These are phyloP conservation scores for Mollisia scopiformis DNA, from an alignment of 2,329 filamentous ascomycete species.

Conservation along the genomic window DNA sequence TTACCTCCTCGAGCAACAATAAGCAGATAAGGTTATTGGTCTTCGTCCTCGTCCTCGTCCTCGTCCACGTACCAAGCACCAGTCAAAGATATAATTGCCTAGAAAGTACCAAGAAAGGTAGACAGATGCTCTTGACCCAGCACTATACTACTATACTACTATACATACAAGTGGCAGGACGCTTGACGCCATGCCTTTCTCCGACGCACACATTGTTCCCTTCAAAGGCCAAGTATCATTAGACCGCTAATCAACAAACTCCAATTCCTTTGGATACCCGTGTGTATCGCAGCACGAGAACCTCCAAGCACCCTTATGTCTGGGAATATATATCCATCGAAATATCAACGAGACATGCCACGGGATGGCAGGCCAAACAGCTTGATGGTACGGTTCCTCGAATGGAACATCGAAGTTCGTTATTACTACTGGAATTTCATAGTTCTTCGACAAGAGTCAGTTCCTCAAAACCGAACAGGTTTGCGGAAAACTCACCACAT, in stretches of 20 bases:
- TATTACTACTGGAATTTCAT: slow-evolving; percentile 19
- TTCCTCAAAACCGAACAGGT: neutral
- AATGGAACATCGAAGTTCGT: slow-evolving; percentile 29
- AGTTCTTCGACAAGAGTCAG: slow-evolving; percentile 21
- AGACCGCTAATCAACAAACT: slow-evolving; percentile 36
- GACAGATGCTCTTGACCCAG: no score
- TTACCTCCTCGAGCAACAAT: no score
- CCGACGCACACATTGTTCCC: no score
- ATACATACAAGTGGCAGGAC: no score
- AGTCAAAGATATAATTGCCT: no score
- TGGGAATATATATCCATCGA: slow-evolving; percentile 39
- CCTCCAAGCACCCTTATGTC: slow-evolving; percentile 41
- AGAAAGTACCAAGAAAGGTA: no score
- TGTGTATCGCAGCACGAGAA: slow-evolving; percentile 40
- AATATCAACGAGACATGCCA: slow-evolving; percentile 36
- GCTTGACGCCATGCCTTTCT: no score
- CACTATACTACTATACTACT: no score
- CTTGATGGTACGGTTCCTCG: slow-evolving; percentile 32
- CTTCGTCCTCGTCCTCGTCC: no score
- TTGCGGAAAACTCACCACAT: slow-evolving; percentile 14
- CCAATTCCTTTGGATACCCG: slow-evolving; percentile 39
- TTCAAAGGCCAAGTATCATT: neutral
- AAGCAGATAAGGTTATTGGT: no score
- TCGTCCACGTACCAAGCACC: no score
- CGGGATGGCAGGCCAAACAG: slow-evolving; percentile 32